Conservation (phyloP, 495 filamentous ascomycete genomes). For the Hypoxylon crocopeplum region DNA sequence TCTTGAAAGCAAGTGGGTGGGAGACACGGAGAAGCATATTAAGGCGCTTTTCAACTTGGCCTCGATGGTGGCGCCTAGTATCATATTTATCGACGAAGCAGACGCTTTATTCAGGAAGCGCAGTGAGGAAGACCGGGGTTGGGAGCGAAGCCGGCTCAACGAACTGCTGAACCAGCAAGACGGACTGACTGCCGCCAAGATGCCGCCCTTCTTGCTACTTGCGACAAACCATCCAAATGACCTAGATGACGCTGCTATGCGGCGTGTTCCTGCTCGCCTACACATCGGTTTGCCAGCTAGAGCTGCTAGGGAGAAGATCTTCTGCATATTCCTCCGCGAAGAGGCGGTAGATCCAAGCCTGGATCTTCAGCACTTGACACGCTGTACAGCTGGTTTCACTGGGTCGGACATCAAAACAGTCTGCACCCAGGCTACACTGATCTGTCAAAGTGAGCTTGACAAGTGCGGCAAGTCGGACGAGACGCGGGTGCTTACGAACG, state of each 20-base stretch:
- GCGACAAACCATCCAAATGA: conserved; percentile 37
- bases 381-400: conserved; percentile 12
- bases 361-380: conserved; percentile 6
- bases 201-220: conserved; percentile 21
- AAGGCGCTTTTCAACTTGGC: conserved; percentile 26
- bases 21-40: conserved; percentile 31
- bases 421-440: conserved; percentile 26
- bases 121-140: not conserved
- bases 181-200: conserved; percentile 3
- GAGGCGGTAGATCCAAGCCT: conserved; percentile 8
- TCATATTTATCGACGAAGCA: conserved; percentile 40
- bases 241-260: conserved; percentile 23
- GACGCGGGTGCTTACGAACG: not conserved
- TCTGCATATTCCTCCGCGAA: conserved; percentile 22
- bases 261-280: conserved; percentile 20
- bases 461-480: not conserved
- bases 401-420: conserved; percentile 34
- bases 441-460: conserved; percentile 11
- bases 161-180: conserved; percentile 26
- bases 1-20: conserved; percentile 7
- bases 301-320: conserved; percentile 15
- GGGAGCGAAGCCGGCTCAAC: conserved; percentile 19
- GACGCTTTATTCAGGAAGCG: conserved; percentile 28
- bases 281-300: conserved; percentile 20
- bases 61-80: conserved; percentile 19